Conservation (phyloP, 2,329 filamentous ascomycete species). For the Onygena corvina region DNA sequence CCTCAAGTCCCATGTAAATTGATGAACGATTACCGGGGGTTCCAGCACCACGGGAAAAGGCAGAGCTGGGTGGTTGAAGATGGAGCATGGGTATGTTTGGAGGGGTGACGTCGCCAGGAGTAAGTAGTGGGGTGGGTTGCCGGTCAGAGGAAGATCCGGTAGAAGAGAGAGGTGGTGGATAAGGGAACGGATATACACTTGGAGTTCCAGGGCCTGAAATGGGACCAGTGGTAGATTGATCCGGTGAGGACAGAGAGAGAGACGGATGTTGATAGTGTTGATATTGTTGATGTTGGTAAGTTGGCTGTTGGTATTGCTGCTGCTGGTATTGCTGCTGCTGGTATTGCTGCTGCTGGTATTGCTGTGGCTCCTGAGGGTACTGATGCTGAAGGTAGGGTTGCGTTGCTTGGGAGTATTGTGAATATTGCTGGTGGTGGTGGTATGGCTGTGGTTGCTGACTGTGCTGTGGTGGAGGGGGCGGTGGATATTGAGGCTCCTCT, state of each 20-base stretch:
- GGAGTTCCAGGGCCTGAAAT: background rate
- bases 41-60: conserved; percentile 18
- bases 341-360: background rate
- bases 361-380: conserved; percentile 1
- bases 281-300: background rate
- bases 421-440: background rate
- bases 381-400: background rate
- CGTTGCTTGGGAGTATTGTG: background rate
- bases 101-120: conserved; percentile 21
- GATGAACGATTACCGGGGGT: conserved; percentile 30
- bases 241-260: background rate
- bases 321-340: conserved; percentile 4
- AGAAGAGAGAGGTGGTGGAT: conserved; percentile 15
- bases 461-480: background rate
- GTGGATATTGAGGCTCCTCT: conserved; percentile 1
- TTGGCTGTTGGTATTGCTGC: conserved; percentile 5
- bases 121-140: conserved; percentile 25
- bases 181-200: background rate
- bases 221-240: background rate
- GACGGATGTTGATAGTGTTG: conserved; percentile 1
- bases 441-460: background rate
- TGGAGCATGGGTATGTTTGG: conserved; percentile 22
- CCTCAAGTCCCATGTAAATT: conserved; percentile 36
- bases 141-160: conserved; percentile 19
- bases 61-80: conserved; percentile 19